Base-by-base conservation (phyloP, 1,284 basidiomycete species). In the Pseudozyma tsukubaensis region DNA sequence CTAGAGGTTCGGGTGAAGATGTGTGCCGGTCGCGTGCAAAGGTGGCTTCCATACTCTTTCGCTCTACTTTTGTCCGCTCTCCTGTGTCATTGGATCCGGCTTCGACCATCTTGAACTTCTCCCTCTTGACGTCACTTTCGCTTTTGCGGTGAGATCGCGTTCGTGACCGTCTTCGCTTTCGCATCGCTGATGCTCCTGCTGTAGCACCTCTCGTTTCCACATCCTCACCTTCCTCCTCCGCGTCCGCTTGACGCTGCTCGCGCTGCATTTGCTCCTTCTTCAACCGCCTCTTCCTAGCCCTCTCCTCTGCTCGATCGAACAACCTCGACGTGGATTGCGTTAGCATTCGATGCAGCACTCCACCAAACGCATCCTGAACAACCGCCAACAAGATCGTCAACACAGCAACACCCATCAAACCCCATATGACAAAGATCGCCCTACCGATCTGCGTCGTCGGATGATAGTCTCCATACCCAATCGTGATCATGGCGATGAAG, bases 341-440 rank as follows among this genome's bases (percentile, higher is more conserved):
- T 21, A 74, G 21, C 49, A 66, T 43, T 9, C 57, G n/a, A 40
- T 62, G 62, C 19, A 74, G 59, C 24, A 74, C 52, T n/a, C 72
- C 61, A 9, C 72, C 72, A 56, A 74, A 74, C 43, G 72, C 65
- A 64, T 74, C 72, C 52, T 71, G 67, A n/a, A 92, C 78, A 32
- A 92, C 91, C 88, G 83, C 74, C 18, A 81, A 61, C 29, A 80
- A 59, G 18, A 84, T 76, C 48, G 50, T 79, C 34, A 65, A 67
- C 52, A 72, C 75, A 42, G 45, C 80, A 44, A 78, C 74, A 50
- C 66, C 69, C 52, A 76, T 44, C 47, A 94, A 84, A 0, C 92
- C 91, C 92, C 92, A 94, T 9, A 90, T 88, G 55, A 93, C 89
- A 83, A 94, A 94, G 50, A 94, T 87, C 6, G 90, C 89, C 24